These are phyloP conservation scores for Alternaria triticina DNA, from an alignment of 2,329 filamentous ascomycete species.

Conservation along the genomic window DNA sequence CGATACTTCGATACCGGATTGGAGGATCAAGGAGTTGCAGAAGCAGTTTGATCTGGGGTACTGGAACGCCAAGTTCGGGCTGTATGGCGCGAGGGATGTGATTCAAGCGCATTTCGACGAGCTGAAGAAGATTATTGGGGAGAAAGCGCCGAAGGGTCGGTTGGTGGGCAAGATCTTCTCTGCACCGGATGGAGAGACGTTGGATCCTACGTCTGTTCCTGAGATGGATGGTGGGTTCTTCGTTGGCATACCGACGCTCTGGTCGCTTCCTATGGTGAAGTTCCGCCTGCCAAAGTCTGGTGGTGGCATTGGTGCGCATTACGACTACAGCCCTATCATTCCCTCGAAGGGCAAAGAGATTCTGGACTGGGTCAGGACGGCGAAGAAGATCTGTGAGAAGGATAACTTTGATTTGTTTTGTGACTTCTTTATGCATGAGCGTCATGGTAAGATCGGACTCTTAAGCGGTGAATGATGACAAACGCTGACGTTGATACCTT, in stretches of 20 bases:
- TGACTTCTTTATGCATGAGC: conserved; percentile 59
- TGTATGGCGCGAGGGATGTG: conserved; percentile 52
- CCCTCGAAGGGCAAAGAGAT: conserved; percentile 47
- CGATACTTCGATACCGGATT: conserved; percentile 55
- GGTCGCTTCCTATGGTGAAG: conserved; percentile 43
- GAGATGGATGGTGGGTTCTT: conserved; percentile 41
- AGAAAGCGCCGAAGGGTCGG: conserved; percentile 48
- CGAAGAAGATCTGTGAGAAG: conserved; percentile 52
- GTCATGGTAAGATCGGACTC: conserved; percentile 32
- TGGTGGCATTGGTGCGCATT: conserved; percentile 40
- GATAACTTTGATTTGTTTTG: conserved; percentile 54
- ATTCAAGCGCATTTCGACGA: conserved; percentile 56
- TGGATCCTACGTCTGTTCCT: conserved; percentile 48
- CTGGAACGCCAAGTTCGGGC: conserved; percentile 56
- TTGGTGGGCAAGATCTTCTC: conserved; percentile 50
- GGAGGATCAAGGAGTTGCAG: conserved; percentile 54
- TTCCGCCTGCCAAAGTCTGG: conserved; percentile 37
- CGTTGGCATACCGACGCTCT: conserved; percentile 39
- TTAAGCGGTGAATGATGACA: neutral
- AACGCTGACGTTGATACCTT: neutral
- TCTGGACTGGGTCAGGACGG: conserved; percentile 52
- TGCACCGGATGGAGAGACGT: conserved; percentile 46
- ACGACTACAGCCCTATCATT: conserved; percentile 42
- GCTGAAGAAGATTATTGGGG: conserved; percentile 44
- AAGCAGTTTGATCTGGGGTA: conserved; percentile 51